Evolutionary conservation across 2,329 filamentous ascomycete genomes (phyloP).

Genomic region (Hypoxylon sp.): DNA sequence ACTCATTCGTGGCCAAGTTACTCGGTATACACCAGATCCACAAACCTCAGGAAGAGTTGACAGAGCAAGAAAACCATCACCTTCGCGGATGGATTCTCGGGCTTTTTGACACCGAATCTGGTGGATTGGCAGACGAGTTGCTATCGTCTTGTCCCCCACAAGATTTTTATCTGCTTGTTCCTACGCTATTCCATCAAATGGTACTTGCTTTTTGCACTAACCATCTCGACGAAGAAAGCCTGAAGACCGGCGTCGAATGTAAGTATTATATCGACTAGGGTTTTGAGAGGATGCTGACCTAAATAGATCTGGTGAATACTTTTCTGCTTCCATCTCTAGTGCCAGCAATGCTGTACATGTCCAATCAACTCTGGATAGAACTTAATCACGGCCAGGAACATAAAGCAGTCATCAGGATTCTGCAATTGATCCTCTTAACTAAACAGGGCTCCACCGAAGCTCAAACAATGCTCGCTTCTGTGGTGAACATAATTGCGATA

Average conservation of each 20-base stretch:
- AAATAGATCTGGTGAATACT: slow-evolving; percentile 79
- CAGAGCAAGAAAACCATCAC: slow-evolving; percentile 74
- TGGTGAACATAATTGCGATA: slow-evolving; percentile 79
- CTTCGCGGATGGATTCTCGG: slow-evolving; percentile 82
- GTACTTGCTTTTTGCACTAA: slow-evolving; percentile 77
- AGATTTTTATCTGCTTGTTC: slow-evolving; percentile 84
- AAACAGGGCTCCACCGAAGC: slow-evolving; percentile 80
- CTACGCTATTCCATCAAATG: slow-evolving; percentile 82
- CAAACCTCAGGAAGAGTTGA: slow-evolving; percentile 71
- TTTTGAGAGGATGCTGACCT: slow-evolving; percentile 38
- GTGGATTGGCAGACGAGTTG: slow-evolving; percentile 82
- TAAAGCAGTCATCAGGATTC: slow-evolving; percentile 77
- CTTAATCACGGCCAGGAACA: slow-evolving; percentile 69
- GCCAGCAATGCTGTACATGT: slow-evolving; percentile 79
- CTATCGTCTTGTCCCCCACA: slow-evolving; percentile 87
- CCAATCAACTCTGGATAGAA: slow-evolving; percentile 77
- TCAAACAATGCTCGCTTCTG: slow-evolving; percentile 76
- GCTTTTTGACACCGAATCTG: slow-evolving; percentile 80
- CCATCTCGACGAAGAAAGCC: slow-evolving; percentile 75
- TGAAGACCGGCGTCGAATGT: slow-evolving; percentile 85
- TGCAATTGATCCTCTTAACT: slow-evolving; percentile 80
- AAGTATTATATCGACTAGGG: slow-evolving; percentile 53
- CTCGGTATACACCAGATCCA: slow-evolving; percentile 72
- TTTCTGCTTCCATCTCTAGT: slow-evolving; percentile 85
- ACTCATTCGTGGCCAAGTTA: slow-evolving; percentile 79